These are phyloP conservation scores for Phaseolus lunatus DNA, from an alignment of 306 rosid species.

Conservation along the genomic window DNA sequence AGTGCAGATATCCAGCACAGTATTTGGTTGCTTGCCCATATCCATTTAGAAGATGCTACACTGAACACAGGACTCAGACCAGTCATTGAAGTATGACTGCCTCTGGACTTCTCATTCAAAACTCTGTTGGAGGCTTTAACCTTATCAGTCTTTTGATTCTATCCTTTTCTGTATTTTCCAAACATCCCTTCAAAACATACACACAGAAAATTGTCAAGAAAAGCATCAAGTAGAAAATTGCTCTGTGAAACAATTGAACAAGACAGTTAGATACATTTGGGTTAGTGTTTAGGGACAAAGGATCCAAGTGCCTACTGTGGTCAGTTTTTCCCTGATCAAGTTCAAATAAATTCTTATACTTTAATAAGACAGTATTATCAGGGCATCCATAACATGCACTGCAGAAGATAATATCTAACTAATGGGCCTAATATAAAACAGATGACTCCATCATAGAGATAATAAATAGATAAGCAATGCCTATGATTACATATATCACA, in stretches of 20 bases:
- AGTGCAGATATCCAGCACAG: constrained; percentile 30
- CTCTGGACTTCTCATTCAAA: constrained; percentile 51
- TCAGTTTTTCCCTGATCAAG: background rate
- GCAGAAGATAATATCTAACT: constrained; percentile 41
- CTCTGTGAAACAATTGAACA: background rate
- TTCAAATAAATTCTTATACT: background rate
- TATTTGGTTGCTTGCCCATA: background rate
- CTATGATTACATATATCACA: constrained; percentile 20
- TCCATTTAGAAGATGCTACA: background rate
- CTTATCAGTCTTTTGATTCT: constrained; percentile 87
- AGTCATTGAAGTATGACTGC: constrained; percentile 6
- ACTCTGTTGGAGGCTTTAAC: constrained; percentile 87
- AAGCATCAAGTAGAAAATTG: constrained; percentile 34
- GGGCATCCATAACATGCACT: constrained; percentile 19
- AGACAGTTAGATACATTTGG: constrained; percentile 5
- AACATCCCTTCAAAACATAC: constrained; percentile 68
- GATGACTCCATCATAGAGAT: constrained; percentile 24
- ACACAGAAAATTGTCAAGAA: constrained; percentile 37
- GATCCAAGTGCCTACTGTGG: background rate
- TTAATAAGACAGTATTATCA: background rate
- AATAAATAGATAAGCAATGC: constrained; percentile 5
- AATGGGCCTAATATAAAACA: constrained; percentile 26
- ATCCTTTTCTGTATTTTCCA: constrained; percentile 93
- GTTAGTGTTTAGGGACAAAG: background rate
- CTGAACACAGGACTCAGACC: background rate